Conservation (phyloP, 2,329 filamentous ascomycete genomes). For the Zymoseptoria crescenta region DNA sequence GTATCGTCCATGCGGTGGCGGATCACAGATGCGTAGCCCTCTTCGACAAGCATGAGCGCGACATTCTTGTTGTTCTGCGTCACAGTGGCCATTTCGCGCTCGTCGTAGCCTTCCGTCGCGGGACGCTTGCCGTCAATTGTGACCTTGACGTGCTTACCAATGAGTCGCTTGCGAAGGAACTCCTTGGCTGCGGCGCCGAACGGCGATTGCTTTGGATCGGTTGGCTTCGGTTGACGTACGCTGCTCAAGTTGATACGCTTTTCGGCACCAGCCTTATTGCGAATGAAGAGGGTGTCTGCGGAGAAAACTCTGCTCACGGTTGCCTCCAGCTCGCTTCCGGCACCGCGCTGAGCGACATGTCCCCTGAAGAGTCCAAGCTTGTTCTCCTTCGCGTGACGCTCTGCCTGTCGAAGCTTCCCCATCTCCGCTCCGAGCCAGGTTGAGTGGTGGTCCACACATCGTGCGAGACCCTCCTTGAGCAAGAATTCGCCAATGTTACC, state of each 20-base stretch:
- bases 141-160: constrained; percentile 90
- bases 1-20: constrained; percentile 91
- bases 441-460: constrained; percentile 93
- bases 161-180: constrained; percentile 84
- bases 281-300: constrained; percentile 80
- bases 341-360: constrained; percentile 60
- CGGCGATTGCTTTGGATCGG: constrained; percentile 76
- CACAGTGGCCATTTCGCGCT: constrained; percentile 87
- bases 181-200: constrained; percentile 94
- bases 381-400: constrained; percentile 72
- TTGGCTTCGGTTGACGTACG: constrained; percentile 82
- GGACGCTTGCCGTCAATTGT: constrained; percentile 85
- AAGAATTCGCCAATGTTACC: constrained; percentile 91
- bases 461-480: constrained; percentile 78
- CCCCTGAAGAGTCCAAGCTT: constrained; percentile 75
- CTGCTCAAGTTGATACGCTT: constrained; percentile 90
- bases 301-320: constrained; percentile 77
- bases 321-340: constrained; percentile 63
- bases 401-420: constrained; percentile 74
- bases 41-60: constrained; percentile 76
- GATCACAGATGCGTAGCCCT: constrained; percentile 88
- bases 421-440: constrained; percentile 85
- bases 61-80: constrained; percentile 79
- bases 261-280: constrained; percentile 71
- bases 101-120: constrained; percentile 82